Conservation (phyloP, 2,329 filamentous ascomycete genomes). For the Tolypocladium sp. region DNA sequence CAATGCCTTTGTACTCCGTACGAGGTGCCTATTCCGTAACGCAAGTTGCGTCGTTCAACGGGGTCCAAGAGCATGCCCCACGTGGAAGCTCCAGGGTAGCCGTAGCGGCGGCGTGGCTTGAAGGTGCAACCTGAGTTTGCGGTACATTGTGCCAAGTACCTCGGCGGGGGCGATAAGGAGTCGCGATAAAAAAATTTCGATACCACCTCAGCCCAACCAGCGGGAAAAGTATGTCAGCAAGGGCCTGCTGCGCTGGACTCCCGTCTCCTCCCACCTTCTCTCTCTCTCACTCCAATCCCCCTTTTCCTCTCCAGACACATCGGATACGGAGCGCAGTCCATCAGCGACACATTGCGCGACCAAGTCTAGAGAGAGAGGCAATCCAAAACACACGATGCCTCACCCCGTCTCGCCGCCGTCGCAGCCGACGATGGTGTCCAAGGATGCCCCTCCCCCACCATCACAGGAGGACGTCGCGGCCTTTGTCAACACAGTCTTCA, state of each 20-base stretch:
- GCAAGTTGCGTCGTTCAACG: background rate
- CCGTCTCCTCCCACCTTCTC: slow-evolving; percentile 1
- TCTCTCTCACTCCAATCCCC: slow-evolving; percentile 1
- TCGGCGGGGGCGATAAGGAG: background rate
- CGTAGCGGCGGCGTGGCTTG: background rate
- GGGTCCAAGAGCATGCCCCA: slow-evolving; percentile 1
- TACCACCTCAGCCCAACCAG: background rate
- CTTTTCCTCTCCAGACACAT: background rate
- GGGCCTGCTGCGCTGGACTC: slow-evolving; percentile 2
- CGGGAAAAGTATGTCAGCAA: background rate
- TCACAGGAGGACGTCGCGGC: slow-evolving; percentile 56
- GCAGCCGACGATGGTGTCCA: slow-evolving; percentile 39
- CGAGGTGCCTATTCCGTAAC: background rate
- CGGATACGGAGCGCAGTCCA: background rate
- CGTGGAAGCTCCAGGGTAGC: background rate
- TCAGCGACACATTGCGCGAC: background rate
- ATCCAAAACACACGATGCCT: slow-evolving; percentile 28
- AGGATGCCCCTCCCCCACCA: slow-evolving; percentile 45
- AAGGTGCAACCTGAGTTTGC: background rate
- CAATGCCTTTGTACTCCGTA: background rate
- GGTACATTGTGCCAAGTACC: background rate
- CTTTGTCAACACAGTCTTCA: slow-evolving; percentile 59
- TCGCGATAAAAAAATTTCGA: slow-evolving; percentile 1
- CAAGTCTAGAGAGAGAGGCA: background rate
- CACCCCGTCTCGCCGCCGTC: slow-evolving; percentile 39